Evolutionary conservation across 352 stramenopile genomes (phyloP).

Genomic region (Phytophthora multivora): DNA sequence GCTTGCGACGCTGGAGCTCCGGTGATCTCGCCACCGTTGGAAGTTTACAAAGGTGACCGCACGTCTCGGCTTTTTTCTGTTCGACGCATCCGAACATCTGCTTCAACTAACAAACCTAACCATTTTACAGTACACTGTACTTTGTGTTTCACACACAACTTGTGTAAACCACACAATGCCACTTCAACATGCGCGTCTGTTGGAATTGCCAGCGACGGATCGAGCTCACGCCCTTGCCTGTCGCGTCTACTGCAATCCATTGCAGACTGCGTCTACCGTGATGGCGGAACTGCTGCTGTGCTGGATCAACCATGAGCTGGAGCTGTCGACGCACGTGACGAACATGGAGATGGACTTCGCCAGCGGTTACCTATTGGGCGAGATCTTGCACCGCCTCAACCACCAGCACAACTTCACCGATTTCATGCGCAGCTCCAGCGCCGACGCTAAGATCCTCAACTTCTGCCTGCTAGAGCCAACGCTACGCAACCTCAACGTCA

Average conservation of each 20-base stretch:
- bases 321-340: conserved; percentile 65
- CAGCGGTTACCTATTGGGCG: conserved; percentile 86
- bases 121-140: no score
- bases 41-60: no score
- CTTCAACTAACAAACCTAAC: not conserved
- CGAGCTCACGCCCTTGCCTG: not conserved
- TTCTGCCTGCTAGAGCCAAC: conserved; percentile 87
- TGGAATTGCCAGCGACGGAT: not conserved
- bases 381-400: conserved; percentile 87
- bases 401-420: conserved; percentile 88
- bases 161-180: conserved; percentile 7
- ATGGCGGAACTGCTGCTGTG: conserved; percentile 81
- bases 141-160: not conserved
- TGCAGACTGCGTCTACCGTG: not conserved
- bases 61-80: no score
- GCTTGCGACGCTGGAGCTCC: not conserved
- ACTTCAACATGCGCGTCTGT: conserved; percentile 18
- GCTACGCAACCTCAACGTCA: conserved; percentile 71
- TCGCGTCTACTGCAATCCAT: not conserved
- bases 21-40: not conserved
- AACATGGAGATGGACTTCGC: conserved; percentile 79
- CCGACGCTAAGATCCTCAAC: conserved; percentile 89
- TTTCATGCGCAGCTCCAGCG: conserved; percentile 73
- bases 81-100: not conserved
- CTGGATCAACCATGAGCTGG: conserved; percentile 86